Evolutionary conservation across 805 yeast species (phyloP), one percentile per base, ranked within the genome.

Genomic region (Candida maesae): DNA sequence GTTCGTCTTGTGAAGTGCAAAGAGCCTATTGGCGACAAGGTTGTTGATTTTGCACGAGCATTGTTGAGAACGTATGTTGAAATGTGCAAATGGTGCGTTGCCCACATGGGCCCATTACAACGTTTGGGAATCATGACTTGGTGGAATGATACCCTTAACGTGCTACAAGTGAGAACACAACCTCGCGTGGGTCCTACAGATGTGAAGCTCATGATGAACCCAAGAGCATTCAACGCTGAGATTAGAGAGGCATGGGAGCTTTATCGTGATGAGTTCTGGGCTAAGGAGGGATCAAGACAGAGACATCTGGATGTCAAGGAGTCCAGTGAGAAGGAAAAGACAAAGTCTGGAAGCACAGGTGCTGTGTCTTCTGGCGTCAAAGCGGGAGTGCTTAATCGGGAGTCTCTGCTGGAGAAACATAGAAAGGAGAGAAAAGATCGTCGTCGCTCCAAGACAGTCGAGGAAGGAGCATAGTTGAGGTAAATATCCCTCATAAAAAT

Each of bases 241-340:
- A 77, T 84, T 6, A 73, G 96, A 47, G 96, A 90, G 60, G 90
- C 88, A 9, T 91, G 99, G 98, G 99, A 91, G 56, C 62, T 88
- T 30, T 91, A 90, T 55, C 66, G 99, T 45, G 86, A 85, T 51
- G 97, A 90, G 59, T 93, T 89, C 58, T 93, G 98, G 97, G 78
- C 80, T 17, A 73, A 83, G 51, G 96, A 89, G 59, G 85, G 87
- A 1, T 76, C 78, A 2, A 71, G 88, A 50, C 67, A 89, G 47
- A 63, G 76, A 32, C 66, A 61, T 40, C 51, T 16, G 1, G 35
- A 25, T 12, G 5, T 6, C 5, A 39, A 32, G 19, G 45, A 41
- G 7, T 40, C 36, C 19, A 31, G 29, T 33, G 42, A 36, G 6
- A 35, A 38, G 24, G 39, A 41, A 34, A 39, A 27, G 34, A 17